Evolutionary conservation across 768 basidiomycete genomes (phyloP).

Genomic region (Cystofilobasidium bisporidii): DNA sequence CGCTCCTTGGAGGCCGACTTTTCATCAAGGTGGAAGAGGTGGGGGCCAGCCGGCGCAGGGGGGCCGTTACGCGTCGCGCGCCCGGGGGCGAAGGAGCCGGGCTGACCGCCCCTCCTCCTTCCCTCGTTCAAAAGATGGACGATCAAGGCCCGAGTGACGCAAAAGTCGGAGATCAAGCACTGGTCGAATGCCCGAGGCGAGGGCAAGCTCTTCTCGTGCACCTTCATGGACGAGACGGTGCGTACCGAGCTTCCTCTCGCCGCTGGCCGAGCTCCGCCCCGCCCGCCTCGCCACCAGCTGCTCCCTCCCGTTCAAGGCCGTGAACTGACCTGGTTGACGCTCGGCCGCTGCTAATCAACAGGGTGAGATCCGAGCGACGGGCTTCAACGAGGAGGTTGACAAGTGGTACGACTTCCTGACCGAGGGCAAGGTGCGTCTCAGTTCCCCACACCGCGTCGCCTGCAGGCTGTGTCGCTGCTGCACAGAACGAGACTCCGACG

Average conservation of each 20-base stretch:
- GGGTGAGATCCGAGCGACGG: slow-evolving; percentile 70
- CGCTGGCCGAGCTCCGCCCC: background rate
- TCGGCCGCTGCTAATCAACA: slow-evolving; percentile 40
- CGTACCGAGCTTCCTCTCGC: too few relatives aligned
- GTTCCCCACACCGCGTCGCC: background rate
- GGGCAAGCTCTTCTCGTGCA: slow-evolving; percentile 87
- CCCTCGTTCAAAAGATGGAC: slow-evolving; percentile 54
- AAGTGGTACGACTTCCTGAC: slow-evolving; percentile 72
- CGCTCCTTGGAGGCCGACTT: too few relatives aligned
- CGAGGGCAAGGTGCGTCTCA: slow-evolving; percentile 56
- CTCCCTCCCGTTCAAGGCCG: background rate
- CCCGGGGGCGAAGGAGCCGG: too few relatives aligned
- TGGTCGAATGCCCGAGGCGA: slow-evolving; percentile 86
- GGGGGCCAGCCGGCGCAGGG: background rate
- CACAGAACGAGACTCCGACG: too few relatives aligned
- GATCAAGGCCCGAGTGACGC: slow-evolving; percentile 84
- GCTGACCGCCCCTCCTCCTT: background rate
- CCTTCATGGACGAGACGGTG: slow-evolving; percentile 87
- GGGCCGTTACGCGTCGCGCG: too few relatives aligned
- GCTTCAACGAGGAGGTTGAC: slow-evolving; percentile 76
- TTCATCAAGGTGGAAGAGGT: background rate
- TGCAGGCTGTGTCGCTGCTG: too few relatives aligned
- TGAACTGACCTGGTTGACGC: too few relatives aligned
- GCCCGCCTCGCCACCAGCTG: background rate
- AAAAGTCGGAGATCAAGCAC: slow-evolving; percentile 78